Evolutionary conservation across 192 early-diverging fungal species (phyloP), one percentile per base, ranked within the genome.

Genomic region (Coemansia sp.): DNA sequence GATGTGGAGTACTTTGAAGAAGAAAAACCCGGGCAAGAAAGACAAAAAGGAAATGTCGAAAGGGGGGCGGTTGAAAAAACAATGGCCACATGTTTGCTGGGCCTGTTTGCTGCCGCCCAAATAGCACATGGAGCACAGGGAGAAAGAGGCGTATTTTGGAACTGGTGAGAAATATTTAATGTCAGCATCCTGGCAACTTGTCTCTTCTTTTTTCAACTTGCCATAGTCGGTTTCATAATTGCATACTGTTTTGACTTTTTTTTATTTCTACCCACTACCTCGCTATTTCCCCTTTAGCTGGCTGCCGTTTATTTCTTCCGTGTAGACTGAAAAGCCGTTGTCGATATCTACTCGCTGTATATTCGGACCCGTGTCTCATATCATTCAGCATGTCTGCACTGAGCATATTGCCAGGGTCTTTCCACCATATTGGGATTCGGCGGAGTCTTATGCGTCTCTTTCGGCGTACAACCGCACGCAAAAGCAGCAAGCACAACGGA

Each of bases 371-470:
- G 38, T 13, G 5, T 40, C 19, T 8, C 46, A 9, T 48, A 19
- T 9, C 55, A 57, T n/a, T n/a, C 29, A 57, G 13, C 17, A 57
- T 57, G 55, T 57, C 78, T 4, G 65, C 69, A 19, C 56, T 74
- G 29, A 71, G 55, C 43, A 74, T 81, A 15, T 69, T 81, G 23
- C 78, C 78, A 23, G 62, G 65, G 17, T 75, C 78, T 17, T 66
- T 81, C n/a, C 65, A 75, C 55, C 42, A 61, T 29, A 46, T 81
- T 50, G 78, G 78, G 4, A 50, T 81, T 33, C 73, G 73, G 19
- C 73, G 73, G 59, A 81, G 78, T 43, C 53, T 81, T 11, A 62
- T 74, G 66, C 78, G 78, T 3, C 43, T 81, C 19, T 81, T 75
- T 42, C 73, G 78, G 4, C 73, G 73, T 4, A 50, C 73, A 10